Evolutionary conservation across 441 rosid species (phyloP).

Genomic region (Pelargonium fulgidum): DNA sequence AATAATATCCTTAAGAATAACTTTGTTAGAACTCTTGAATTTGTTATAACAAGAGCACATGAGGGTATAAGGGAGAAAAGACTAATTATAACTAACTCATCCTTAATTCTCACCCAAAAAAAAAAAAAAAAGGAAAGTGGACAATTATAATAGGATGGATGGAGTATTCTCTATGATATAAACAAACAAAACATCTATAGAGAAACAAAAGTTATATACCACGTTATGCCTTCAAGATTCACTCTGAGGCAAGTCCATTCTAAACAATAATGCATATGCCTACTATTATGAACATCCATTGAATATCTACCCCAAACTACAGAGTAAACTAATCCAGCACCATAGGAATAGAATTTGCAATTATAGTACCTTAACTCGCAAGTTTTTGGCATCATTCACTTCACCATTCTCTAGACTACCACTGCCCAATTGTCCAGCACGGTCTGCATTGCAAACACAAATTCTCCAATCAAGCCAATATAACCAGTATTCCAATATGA

Average conservation of each 20-base stretch:
- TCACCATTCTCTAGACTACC: slow-evolving; percentile 45
- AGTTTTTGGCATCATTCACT: slow-evolving; percentile 55
- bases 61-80: too few relatives aligned
- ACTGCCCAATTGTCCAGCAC: slow-evolving; percentile 51
- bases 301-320: not conserved
- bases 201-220: too few relatives aligned
- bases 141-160: too few relatives aligned
- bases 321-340: not conserved
- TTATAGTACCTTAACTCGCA: slow-evolving; percentile 74
- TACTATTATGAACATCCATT: not conserved
- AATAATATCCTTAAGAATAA: too few relatives aligned
- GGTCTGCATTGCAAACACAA: slow-evolving; percentile 35
- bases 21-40: too few relatives aligned
- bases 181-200: too few relatives aligned
- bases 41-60: not conserved
- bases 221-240: too few relatives aligned
- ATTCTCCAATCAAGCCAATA: slow-evolving; percentile 13
- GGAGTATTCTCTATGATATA: not conserved
- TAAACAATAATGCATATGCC: not conserved
- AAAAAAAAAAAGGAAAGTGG: too few relatives aligned
- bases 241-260: not conserved
- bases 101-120: too few relatives aligned
- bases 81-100: too few relatives aligned
- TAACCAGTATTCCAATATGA: slow-evolving; percentile 14
- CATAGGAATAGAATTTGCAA: not conserved